Base-by-base conservation (phyloP, 202 grass and related monocot species). In the Schoenoplectus triqueter region DNA sequence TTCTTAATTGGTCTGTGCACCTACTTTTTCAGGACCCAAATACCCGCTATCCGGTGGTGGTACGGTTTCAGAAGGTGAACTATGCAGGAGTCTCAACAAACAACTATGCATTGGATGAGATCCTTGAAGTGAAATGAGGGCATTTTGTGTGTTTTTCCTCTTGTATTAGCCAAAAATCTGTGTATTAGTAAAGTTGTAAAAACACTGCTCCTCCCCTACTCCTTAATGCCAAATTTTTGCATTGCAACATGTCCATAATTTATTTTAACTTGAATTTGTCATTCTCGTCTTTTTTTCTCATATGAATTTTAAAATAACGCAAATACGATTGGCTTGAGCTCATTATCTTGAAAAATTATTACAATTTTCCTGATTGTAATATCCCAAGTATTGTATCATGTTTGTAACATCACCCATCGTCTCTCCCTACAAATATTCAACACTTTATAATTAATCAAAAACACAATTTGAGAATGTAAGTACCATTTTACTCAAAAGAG, bases 61-160 rank as follows among this genome's bases (percentile, higher is more conserved):
- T 98, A 69, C 85, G 93, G 56, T 98, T 98, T 84, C 81, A 9
- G 85, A 98, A 98, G 84, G 96, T 98, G 42, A 95, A 98, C 63
- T 92, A 95, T 18, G 93, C 93, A 3, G 91, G 91, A 80, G 90
- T 98, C 41, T 98, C 92, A 46, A 98, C 93, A 68, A 98, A 98
- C 91, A 95, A 94, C 88, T 98, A 95, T 64, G 95, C 93, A 44
- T 86, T 98, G 82, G 93, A 98, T 85, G 95, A 95, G 86, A 86
- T 98, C 73, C 73, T 88, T 69, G 92, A 95, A 91, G 91, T 97
- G 82, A 87, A 87, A 86, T 90, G 71, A 89, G 78, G 5, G 18
- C 2, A 56, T 66, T 61, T 45, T 55, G n/a, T 46, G 70, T 69
- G 65, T 56, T 80, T 56, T 63, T 57, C 19, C 2, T 73, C 61